Evolutionary conservation across 2,329 filamentous ascomycete genomes (phyloP).

Genomic region (Colletotrichum eremochloae): DNA sequence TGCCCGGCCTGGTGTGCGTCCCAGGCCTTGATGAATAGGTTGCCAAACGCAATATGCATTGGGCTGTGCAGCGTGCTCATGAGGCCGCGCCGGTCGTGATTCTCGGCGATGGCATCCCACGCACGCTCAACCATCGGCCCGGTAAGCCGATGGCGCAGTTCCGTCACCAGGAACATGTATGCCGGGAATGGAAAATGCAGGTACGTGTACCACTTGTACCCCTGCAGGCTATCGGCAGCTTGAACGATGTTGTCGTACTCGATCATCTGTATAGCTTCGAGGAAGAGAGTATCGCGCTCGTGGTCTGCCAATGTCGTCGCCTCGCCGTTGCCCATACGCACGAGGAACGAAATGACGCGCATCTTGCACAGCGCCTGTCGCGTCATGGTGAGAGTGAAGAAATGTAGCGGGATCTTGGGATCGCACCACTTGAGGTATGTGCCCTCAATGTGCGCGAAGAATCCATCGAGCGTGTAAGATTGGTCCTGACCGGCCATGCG

Average conservation of each 20-base stretch:
- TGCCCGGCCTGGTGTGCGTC: slow-evolving; percentile 66
- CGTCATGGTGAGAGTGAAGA: slow-evolving; percentile 71
- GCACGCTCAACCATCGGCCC: slow-evolving; percentile 71
- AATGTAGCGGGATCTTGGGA: slow-evolving; percentile 69
- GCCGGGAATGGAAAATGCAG: slow-evolving; percentile 72
- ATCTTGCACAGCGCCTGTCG: slow-evolving; percentile 68
- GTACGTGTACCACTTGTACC: slow-evolving; percentile 70
- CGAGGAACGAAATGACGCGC: slow-evolving; percentile 67
- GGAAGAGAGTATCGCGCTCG: slow-evolving; percentile 66
- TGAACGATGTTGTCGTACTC: slow-evolving; percentile 72
- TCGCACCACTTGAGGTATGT: slow-evolving; percentile 70
- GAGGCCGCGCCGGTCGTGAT: slow-evolving; percentile 66
- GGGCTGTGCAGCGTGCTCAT: slow-evolving; percentile 65
- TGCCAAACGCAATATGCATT: slow-evolving; percentile 69
- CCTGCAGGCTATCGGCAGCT: slow-evolving; percentile 62
- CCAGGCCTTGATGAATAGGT: slow-evolving; percentile 74
- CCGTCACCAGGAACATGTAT: slow-evolving; percentile 71
- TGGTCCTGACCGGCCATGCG: slow-evolving; percentile 65
- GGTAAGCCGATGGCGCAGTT: slow-evolving; percentile 64
- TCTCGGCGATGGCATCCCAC: slow-evolving; percentile 68
- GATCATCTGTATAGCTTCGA: slow-evolving; percentile 69
- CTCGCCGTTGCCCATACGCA: slow-evolving; percentile 59
- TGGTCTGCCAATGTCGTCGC: slow-evolving; percentile 55
- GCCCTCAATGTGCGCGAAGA: slow-evolving; percentile 67
- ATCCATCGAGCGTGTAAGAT: slow-evolving; percentile 64